Evolutionary conservation across 495 filamentous ascomycete species (phyloP), one percentile per base, ranked within the genome.

Genomic region (Trichocladium uniseriatum): DNA sequence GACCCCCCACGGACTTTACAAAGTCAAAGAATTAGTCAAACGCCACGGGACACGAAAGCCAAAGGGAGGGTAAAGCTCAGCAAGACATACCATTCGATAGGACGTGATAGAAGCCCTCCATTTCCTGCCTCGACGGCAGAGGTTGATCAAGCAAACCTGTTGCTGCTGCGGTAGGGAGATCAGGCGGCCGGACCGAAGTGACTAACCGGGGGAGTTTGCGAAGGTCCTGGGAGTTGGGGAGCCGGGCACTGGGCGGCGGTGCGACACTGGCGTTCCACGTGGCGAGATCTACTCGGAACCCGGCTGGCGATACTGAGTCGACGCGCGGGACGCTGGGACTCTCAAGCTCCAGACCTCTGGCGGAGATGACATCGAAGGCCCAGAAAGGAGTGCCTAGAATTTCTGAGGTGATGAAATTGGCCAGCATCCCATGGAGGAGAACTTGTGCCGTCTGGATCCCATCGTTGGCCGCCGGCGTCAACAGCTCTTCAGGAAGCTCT

Each of bases 371-470:
- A 11, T 47, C 36, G 16, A 61, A 61, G 1, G 58, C 49, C 58
- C 58, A 61, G 18, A 58, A 58, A 0, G 58, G 55, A 5, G 52
- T 55, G 1, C 32, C 19, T 0, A 61, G 28, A 1, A 45, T 52
- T 41, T 55, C 55, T 5, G 38, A 31, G 13, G 44, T n/a, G 34
- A 61, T 53, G 40, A 61, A 61, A 24, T 58, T 51, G 13, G 49
- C 38, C 11, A 61, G 38, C 58, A 61, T 51, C 0, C 31, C 58
- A 1, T 61, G 46, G 0, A 61, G 52, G 19, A 61, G 54, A 3
- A 53, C 24, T 0, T 49, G 45, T 2, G 38, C 29, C 0, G 51
- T 21, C 13, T 49, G 42, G 8, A 34, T 19, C 0, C 35, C 42
- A 14, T 41, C 19, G 2, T 20, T 34, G 5, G 41, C 27, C 2